Evolutionary conservation across 805 yeast genomes (phyloP).

Genomic region (Saturnispora sanitii): DNA sequence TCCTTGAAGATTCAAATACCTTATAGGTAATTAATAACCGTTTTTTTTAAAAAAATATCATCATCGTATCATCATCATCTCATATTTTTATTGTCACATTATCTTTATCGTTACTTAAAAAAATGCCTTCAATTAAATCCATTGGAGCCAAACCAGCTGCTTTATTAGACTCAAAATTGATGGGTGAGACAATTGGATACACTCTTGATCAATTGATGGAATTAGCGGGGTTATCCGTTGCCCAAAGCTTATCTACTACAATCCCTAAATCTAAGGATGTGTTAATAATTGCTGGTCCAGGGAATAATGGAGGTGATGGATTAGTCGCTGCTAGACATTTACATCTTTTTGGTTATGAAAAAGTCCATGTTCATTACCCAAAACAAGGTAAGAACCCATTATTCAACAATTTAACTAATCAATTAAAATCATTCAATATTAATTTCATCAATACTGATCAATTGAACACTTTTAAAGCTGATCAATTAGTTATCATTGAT

Average conservation of each 20-base stretch:
- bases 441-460: slow-evolving; percentile 13
- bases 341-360: slow-evolving; percentile 58
- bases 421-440: slow-evolving; percentile 56
- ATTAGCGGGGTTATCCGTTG: slow-evolving; percentile 90
- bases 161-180: slow-evolving; percentile 70
- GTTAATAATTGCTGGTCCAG: slow-evolving; percentile 77
- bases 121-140: slow-evolving; percentile 25
- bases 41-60: too few relatives aligned
- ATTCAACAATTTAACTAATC: slow-evolving; percentile 52
- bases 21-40: too few relatives aligned
- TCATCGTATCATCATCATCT: too few relatives aligned
- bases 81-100: background rate
- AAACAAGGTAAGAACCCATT: slow-evolving; percentile 48
- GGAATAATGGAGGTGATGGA: slow-evolving; percentile 97
- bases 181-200: slow-evolving; percentile 62
- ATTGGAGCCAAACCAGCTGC: slow-evolving; percentile 55
- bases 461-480: slow-evolving; percentile 23
- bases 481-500: slow-evolving; percentile 50
- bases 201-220: slow-evolving; percentile 90
- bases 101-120: background rate
- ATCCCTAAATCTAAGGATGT: slow-evolving; percentile 36
- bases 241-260: slow-evolving; percentile 75
- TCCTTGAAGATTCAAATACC: too few relatives aligned
- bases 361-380: slow-evolving; percentile 74
- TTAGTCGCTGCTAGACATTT: slow-evolving; percentile 91